Base-by-base conservation (phyloP, 169 alveolate species). In the Ichthyophthirius multifiliis region DNA sequence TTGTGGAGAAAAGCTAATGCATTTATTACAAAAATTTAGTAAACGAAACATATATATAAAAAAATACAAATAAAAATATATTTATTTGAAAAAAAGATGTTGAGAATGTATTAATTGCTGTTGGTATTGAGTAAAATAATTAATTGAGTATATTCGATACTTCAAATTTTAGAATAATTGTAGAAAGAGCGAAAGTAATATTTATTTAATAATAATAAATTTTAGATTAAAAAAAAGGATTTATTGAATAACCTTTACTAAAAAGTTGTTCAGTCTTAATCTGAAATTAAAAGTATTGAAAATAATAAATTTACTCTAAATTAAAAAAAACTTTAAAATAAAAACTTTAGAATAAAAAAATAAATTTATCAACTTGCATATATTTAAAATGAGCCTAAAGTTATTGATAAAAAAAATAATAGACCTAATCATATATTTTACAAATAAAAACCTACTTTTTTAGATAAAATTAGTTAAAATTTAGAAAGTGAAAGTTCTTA, bases 1-100 rank as follows among this genome's bases (percentile, higher is more conserved):
- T 71, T 71, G 82, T 81, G 86, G 86, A 13, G 86, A 81, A 73
- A 81, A 81, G 30, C 20, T 81, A 12, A 43, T 81, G 62, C 86
- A 81, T 73, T 55, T 81, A 18, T 41, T 81, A 27, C 73, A 81
- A 73, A 81, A 81, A 73, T 81, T 81, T 32, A 81, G 86, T 81
- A 81, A 48, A 41, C 6, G 6, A 12, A 7, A 41, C 7, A 6
- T 45, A 27, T 6, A n/a, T 55, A 27, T 39, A 55, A n/a, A 55
- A 55, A 55, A 55, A 27, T 27, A 55, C 23, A 15, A 23, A 0
- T 13, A 55, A 76, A 41, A 31, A 55, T 43, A 18, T 62, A n/a
- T n/a, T n/a, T n/a, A n/a, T n/a, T n/a, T 16, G 0, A 31, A 63
- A 30, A 10, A 16, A 23, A 81, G 86, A 81, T 81, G 86, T 81